Conservation (phyloP, 1,284 basidiomycete species). For the Fomitopsis pinicola region DNA sequence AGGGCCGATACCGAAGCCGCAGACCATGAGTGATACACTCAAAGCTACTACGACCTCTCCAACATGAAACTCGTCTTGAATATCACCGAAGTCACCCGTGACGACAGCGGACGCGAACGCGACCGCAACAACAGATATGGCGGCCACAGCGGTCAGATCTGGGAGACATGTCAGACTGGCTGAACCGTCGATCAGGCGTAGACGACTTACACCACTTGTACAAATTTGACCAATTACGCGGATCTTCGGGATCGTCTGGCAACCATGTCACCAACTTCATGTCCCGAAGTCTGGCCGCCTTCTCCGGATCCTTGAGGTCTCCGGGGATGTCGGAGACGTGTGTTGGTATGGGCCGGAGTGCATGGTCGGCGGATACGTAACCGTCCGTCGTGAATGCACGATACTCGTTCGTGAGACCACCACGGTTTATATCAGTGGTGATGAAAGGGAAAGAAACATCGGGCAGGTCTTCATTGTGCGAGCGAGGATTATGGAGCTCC, state of each 20-base stretch:
- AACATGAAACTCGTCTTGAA: slow-evolving; percentile 41
- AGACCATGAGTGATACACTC: slow-evolving; percentile 43
- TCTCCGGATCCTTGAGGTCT: slow-evolving; percentile 29
- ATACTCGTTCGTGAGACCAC: slow-evolving; percentile 31
- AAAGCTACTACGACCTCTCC: slow-evolving; percentile 44
- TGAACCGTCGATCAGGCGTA: slow-evolving; percentile 29
- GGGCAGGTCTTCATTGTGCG: slow-evolving; percentile 22
- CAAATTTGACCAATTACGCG: slow-evolving; percentile 49
- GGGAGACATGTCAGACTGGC: slow-evolving; percentile 18
- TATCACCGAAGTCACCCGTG: slow-evolving; percentile 36
- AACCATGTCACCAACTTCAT: slow-evolving; percentile 30
- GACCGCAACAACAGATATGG: slow-evolving; percentile 29
- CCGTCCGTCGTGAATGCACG: slow-evolving; percentile 26
- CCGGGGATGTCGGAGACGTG: slow-evolving; percentile 21
- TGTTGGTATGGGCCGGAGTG: slow-evolving; percentile 27
- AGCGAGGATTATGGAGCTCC: slow-evolving; percentile 5
- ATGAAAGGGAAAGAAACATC: slow-evolving; percentile 30
- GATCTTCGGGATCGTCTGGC: slow-evolving; percentile 53
- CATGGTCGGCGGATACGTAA: slow-evolving; percentile 22
- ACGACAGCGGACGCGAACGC: slow-evolving; percentile 61
- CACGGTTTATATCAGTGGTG: slow-evolving; percentile 25
- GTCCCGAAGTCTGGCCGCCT: slow-evolving; percentile 25
- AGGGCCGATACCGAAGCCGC: slow-evolving; percentile 52
- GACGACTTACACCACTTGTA: slow-evolving; percentile 44
- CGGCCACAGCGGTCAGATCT: slow-evolving; percentile 24